These are phyloP conservation scores for Podosphaera fusca DNA, from an alignment of 2,329 filamentous ascomycete genomes.

Conservation along the genomic window DNA sequence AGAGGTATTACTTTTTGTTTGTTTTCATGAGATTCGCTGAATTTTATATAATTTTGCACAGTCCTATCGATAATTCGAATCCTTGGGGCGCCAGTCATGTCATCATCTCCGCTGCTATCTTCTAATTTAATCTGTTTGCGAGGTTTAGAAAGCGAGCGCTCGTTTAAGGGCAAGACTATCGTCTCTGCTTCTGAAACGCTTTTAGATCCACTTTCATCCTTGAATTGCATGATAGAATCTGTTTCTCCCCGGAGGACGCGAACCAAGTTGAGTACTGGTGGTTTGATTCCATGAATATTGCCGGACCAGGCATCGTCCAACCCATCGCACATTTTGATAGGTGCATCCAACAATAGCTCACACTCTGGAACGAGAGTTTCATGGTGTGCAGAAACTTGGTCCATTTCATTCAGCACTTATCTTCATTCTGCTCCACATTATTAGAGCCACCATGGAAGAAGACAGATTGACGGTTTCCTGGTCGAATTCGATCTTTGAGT, in stretches of 20 bases:
- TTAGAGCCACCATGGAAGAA: neutral
- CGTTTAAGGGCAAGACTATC: slow-evolving; percentile 42
- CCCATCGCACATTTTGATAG: neutral
- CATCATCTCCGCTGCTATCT: slow-evolving; percentile 34
- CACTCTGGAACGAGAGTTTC: neutral
- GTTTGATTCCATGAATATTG: neutral
- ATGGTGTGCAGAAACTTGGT: neutral
- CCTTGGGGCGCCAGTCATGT: slow-evolving; percentile 9
- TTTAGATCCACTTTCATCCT: slow-evolving; percentile 18
- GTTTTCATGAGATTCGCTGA: slow-evolving; percentile 5
- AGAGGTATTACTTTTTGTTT: slow-evolving; percentile 15
- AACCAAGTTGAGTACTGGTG: neutral
- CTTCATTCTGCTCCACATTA: neutral
- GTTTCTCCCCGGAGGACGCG: neutral
- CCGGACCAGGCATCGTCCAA: neutral
- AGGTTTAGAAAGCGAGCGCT: slow-evolving; percentile 37
- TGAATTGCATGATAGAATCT: neutral
- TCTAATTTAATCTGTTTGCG: slow-evolving; percentile 40
- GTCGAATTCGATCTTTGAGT: neutral
- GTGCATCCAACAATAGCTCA: neutral
- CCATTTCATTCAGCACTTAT: neutral
- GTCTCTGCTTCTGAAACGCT: slow-evolving; percentile 51
- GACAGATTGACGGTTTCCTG: neutral
- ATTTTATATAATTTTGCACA: neutral
- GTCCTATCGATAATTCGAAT: slow-evolving; percentile 2